phyloP scores from a whole-genome alignment of 2,329 filamentous ascomycete species.

The Colletotrichum cuscutae region DNA sequence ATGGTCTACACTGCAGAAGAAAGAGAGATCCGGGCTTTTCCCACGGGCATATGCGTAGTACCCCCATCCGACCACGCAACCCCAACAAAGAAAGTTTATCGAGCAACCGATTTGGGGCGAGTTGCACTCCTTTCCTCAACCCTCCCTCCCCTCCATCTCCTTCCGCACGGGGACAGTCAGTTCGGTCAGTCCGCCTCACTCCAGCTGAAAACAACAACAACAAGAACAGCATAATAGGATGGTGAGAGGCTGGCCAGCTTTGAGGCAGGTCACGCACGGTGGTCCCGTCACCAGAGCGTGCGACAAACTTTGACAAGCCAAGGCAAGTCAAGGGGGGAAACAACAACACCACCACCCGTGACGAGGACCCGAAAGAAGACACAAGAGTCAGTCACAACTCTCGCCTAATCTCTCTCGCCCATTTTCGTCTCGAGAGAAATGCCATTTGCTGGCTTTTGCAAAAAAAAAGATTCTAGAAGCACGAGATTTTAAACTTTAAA shows the following conservation, averaged over 20 bases:
- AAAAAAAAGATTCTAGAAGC: conserved; percentile 21
- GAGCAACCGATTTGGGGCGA: neutral
- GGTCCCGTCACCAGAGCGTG: neutral
- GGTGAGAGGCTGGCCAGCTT: neutral
- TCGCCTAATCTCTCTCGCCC: neutral
- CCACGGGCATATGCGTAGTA: neutral
- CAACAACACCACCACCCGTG: neutral
- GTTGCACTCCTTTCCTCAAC: neutral
- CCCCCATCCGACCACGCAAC: neutral
- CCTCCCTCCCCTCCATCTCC: neutral
- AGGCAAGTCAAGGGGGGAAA: neutral
- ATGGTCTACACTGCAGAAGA: neutral
- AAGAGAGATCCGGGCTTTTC: neutral
- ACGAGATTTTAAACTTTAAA: conserved; percentile 6
- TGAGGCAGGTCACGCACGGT: neutral
- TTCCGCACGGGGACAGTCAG: conserved; percentile 1
- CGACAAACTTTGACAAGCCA: neutral
- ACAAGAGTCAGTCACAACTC: conserved; percentile 10
- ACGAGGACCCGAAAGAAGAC: neutral
- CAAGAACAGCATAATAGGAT: neutral
- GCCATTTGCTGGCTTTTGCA: neutral
- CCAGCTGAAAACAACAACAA: neutral
- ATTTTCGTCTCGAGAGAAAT: conserved; percentile 3
- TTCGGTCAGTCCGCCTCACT: conserved; percentile 20
- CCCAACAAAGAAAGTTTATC: neutral